phyloP scores from a whole-genome alignment of 495 filamentous ascomycete genomes.

The Friedmanniomyces simplex region DNA sequence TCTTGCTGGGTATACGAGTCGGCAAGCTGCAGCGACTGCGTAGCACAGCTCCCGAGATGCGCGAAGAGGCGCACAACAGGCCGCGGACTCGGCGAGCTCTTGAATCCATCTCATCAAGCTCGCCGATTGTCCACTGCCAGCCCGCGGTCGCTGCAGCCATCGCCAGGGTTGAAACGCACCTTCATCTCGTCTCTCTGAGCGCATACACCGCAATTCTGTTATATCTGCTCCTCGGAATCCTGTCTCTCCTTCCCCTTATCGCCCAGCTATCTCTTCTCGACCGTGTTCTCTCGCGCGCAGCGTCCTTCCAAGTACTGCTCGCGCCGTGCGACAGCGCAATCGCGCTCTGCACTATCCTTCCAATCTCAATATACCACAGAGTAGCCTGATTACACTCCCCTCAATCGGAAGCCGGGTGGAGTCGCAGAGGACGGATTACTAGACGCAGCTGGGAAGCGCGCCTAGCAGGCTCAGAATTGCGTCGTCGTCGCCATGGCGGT shows the following conservation, averaged over 20 bases:
- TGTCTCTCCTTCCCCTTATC: not conserved
- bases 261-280: not conserved
- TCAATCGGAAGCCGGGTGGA: slow-evolving; percentile 18
- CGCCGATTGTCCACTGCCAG: not conserved
- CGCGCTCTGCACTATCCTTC: not conserved
- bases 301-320: not conserved
- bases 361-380: not conserved
- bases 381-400: slow-evolving; percentile 14
- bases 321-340: not conserved
- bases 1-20: not conserved
- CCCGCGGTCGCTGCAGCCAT: not conserved
- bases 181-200: slow-evolving; percentile 21
- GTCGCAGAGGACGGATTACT: slow-evolving; percentile 10
- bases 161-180: slow-evolving; percentile 14
- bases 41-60: not conserved
- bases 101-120: slow-evolving; percentile 3
- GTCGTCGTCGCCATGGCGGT: slow-evolving; percentile 3
- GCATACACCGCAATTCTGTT: not conserved
- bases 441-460: slow-evolving; percentile 16
- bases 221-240: not conserved
- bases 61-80: not conserved
- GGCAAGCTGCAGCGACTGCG: not conserved
- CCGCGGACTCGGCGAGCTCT: slow-evolving; percentile 6
- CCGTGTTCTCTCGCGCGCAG: too few relatives aligned
- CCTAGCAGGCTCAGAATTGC: slow-evolving; percentile 16